Percentiles rank a stretch among this genome's conserved stretches.
phyloP scores from a whole-genome alignment of 2,329 filamentous ascomycete genomes.

The Beauveria rudraprayagi region DNA sequence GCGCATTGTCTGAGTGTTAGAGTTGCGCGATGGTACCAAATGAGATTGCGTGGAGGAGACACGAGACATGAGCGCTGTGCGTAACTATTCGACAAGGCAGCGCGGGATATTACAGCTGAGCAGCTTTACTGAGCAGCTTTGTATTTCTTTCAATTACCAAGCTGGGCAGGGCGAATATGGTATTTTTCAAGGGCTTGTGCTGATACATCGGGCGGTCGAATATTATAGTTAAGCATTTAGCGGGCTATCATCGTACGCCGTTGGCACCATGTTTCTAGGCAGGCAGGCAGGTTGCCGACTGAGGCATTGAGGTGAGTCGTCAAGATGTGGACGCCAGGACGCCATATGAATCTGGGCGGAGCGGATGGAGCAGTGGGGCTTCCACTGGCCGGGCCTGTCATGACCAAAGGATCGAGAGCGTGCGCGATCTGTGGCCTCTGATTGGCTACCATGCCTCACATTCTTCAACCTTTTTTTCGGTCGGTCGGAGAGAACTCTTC shows the following conservation, averaged over 20 bases:
- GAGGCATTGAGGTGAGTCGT: not conserved
- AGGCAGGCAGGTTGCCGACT: not conserved
- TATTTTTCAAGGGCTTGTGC: not conserved
- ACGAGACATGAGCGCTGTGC: not conserved
- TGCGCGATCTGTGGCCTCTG: not conserved
- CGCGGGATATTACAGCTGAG: no score
- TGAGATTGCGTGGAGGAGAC: slow-evolving; percentile 2
- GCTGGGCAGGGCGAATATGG: not conserved
- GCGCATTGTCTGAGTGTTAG: not conserved
- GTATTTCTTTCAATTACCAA: not conserved
- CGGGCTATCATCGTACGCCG: not conserved
- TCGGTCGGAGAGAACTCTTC: not conserved
- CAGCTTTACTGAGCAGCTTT: not conserved
- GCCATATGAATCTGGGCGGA: not conserved
- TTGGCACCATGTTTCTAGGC: not conserved
- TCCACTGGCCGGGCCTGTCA: not conserved
- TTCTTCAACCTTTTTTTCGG: not conserved
- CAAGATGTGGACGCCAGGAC: not conserved
- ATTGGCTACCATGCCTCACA: not conserved
- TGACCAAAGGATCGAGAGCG: slow-evolving; percentile 9
- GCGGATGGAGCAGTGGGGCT: not conserved
- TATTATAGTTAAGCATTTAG: no score
- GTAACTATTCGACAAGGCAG: not conserved
- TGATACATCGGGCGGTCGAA: no score
- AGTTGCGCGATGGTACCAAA: not conserved